A percentile compares a stretch with the other conserved stretches of the same genome.
These are phyloP conservation scores for Primulina huaijiensis DNA, from an alignment of 257 asterid species.

Conservation along the genomic window DNA sequence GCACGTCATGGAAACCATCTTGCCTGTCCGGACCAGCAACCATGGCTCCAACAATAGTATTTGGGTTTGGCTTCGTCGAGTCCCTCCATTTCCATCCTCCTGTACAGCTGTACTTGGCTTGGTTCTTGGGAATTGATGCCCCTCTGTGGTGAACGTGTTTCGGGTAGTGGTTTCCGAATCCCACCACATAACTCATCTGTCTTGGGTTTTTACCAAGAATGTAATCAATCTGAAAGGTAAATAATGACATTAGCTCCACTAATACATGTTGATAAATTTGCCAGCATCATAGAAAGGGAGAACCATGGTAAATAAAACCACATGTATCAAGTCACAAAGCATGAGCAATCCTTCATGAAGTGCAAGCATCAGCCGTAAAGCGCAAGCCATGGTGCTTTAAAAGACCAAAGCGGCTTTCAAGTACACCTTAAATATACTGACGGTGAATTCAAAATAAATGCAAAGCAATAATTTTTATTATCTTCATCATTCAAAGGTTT, in stretches of 20 bases:
- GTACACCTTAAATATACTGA: background rate
- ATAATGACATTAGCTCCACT: background rate
- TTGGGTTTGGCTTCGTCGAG: constrained; percentile 66
- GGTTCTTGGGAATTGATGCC: constrained; percentile 87
- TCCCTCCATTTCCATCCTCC: constrained; percentile 98
- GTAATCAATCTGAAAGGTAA: constrained; percentile 62
- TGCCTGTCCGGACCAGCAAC: constrained; percentile 96
- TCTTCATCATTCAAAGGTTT: background rate
- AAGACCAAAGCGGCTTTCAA: background rate
- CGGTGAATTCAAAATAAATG: background rate
- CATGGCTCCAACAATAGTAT: constrained; percentile 80
- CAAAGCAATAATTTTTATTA: too few relatives aligned
- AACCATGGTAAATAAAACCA: too few relatives aligned
- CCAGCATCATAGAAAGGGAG: background rate
- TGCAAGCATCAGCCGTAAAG: background rate
- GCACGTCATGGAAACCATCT: constrained; percentile 80
- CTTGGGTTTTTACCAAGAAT: constrained; percentile 90
- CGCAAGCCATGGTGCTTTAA: too few relatives aligned
- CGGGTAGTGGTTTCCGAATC: constrained; percentile 75
- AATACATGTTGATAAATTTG: background rate
- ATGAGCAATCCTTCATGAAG: background rate
- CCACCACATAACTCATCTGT: constrained; percentile 93
- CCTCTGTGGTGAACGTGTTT: constrained; percentile 92
- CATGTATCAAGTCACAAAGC: background rate
- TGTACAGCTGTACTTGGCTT: constrained; percentile 66